Base-by-base conservation (phyloP, 202 grass and related monocot genomes). In the Panicum hallii region DNA sequence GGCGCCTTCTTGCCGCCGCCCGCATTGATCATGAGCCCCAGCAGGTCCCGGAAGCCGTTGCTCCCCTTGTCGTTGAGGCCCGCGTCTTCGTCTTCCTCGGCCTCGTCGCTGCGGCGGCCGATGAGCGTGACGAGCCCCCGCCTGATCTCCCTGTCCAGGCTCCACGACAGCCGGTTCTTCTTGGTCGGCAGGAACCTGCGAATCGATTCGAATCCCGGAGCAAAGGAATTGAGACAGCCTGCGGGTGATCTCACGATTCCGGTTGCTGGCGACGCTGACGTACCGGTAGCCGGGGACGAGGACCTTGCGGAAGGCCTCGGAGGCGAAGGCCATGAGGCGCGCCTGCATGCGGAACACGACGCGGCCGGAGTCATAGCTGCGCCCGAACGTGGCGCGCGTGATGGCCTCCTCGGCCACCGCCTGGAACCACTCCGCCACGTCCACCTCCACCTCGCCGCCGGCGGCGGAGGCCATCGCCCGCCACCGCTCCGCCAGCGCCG, bases 391-490 rank as follows among this genome's bases (percentile, higher is more conserved):
- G 5, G 86, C 85, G 56, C 90, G 90, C 40, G 89, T 91, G 82
- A 96, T 96, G 81, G 89, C 82, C 72, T 96, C 90, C 84, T 96
- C 93, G 0, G 93, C 77, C 28, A 96, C 93, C 26, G 87, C 87
- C 72, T 96, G 93, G 79, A 84, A 96, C 93, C 93, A 96, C 82
- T 96, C 91, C 22, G 91, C 85, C 40, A 93, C 79, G 84, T 96
- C 93, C 66, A 96, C 85, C 64, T 96, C 91, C 46, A 93, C 91
- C 87, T 96, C 91, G 62, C 90, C 92, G n/a, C 58, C 87, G 58
- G 72, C 60, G 47, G 70, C 79, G 13, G 71, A 6, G 13, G 93
- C 89, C 91, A 93, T 95, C 5, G 75, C 67, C 1, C 84, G 70
- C 92, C 84, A 90, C 86, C 86, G 67, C 69, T 93, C 90, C 6